Conservation (phyloP, 139 green algal genomes). For the Dunaliella primolecta region DNA sequence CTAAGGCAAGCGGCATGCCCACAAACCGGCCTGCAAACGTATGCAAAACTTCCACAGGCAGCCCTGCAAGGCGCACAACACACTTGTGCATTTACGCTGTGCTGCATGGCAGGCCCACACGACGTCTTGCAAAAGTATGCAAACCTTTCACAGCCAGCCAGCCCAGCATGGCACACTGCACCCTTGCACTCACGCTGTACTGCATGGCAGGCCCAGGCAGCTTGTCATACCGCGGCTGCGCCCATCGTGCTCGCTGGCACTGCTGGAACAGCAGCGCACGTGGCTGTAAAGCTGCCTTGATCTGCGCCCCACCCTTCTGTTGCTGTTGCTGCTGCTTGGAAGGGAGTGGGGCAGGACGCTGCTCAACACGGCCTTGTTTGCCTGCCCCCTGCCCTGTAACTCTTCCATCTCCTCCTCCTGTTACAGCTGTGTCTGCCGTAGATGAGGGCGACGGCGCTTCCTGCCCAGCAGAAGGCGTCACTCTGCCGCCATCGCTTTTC, state of each 20-base stretch:
- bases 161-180: too few species aligned
- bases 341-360: neutral
- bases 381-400: neutral
- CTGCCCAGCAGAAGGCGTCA: too few species aligned
- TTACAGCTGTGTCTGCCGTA: neutral
- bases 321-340: neutral
- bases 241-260: conserved; percentile 66
- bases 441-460: too few species aligned
- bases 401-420: neutral
- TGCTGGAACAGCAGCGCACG: conserved; percentile 82
- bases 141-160: too few species aligned
- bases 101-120: too few species aligned
- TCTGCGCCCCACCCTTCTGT: neutral
- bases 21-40: too few species aligned
- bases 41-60: too few species aligned
- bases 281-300: conserved; percentile 37
- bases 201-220: neutral
- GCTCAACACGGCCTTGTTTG: neutral
- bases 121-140: too few species aligned
- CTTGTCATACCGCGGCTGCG: conserved; percentile 65
- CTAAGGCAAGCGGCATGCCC: too few species aligned
- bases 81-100: neutral
- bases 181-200: neutral
- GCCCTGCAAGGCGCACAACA: too few species aligned
- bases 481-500: too few species aligned